Conservation (phyloP, 352 stramenopile species). For the Phytopythium montanum region DNA sequence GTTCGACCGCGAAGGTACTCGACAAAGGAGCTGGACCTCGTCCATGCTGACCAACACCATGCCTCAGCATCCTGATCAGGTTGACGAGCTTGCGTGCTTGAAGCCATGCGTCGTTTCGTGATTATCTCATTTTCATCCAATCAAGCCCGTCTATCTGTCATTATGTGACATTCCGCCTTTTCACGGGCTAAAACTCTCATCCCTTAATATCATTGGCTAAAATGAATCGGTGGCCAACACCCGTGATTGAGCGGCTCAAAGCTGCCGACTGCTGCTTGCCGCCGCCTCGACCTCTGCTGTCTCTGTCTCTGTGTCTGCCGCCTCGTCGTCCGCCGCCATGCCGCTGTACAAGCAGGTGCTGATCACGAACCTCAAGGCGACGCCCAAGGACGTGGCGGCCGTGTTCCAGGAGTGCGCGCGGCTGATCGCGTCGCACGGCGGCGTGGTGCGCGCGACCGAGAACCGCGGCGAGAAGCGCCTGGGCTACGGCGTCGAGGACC, state of each 20-base stretch:
- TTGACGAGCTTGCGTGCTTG: no score
- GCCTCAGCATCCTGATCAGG: no score
- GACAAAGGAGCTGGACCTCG: no score
- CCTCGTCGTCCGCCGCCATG: constrained; percentile 27
- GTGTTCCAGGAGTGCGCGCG: constrained; percentile 81
- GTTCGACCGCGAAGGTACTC: neutral
- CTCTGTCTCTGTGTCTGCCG: neutral
- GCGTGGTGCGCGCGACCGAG: constrained; percentile 72
- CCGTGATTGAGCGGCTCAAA: constrained; percentile 10
- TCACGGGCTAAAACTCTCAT: neutral
- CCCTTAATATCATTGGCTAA: constrained; percentile 11
- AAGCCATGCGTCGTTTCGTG: neutral
- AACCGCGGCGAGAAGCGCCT: constrained; percentile 83
- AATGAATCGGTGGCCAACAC: constrained; percentile 17
- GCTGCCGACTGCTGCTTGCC: constrained; percentile 3
- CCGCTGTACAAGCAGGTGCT: constrained; percentile 90
- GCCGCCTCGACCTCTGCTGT: neutral
- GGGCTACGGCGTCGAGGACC: constrained; percentile 82
- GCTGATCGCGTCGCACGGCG: constrained; percentile 61
- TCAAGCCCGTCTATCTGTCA: neutral
- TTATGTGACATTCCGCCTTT: neutral
- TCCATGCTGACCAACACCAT: no score
- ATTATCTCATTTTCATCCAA: neutral
- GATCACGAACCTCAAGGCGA: constrained; percentile 85
- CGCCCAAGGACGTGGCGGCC: constrained; percentile 75